Base-by-base conservation (phyloP, 1,284 basidiomycete genomes). In the Quambalaria eucalypti region DNA sequence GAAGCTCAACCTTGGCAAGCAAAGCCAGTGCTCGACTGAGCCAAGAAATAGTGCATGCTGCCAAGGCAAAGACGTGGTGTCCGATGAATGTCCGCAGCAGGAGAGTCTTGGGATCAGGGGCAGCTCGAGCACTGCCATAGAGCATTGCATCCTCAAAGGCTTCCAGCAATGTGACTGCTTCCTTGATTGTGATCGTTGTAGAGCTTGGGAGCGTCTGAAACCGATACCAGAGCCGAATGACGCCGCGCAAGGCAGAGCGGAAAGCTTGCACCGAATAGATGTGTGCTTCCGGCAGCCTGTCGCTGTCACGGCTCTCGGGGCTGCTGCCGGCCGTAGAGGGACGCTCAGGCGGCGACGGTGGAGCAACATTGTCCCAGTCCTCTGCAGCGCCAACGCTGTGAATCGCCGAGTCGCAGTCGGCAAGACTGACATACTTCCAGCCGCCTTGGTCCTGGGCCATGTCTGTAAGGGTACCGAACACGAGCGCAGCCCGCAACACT, bases 211-310 rank as follows among this genome's bases (percentile, higher is more conserved):
- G 28, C 9, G 36, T 49, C 19, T 28, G 48, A 5, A 36, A 6
- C 5, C 28, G 25, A 14, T 49, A 36, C 8, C 9, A 49, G 48
- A 49, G 48, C 5, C 28, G 28, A 49, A 29, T 19, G 28, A 19
- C 28, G 48, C 28, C 48, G 19, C 48, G 48, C 36, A 49, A 28
- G 6, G 48, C 14, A n/a, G n/a, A 29, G 48, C 48, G 48, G 36
- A 49, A n/a, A 28, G 28, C 16, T 49, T 28, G 48, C 25, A 28
- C 28, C 48, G 26, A 28, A 19, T 28, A 28, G 28, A 49, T 19
- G n/a, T 8, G 8, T n/a, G n/a, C n/a, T n/a, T n/a, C n/a, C n/a
- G n/a, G n/a, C n/a, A n/a, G n/a, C n/a, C n/a, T n/a, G n/a, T n/a
- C n/a, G n/a, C n/a, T n/a, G n/a, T n/a, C n/a, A 16, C 25, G 8